Conservation (phyloP, 305 asterid genomes). For the Fraxinus nigra region DNA sequence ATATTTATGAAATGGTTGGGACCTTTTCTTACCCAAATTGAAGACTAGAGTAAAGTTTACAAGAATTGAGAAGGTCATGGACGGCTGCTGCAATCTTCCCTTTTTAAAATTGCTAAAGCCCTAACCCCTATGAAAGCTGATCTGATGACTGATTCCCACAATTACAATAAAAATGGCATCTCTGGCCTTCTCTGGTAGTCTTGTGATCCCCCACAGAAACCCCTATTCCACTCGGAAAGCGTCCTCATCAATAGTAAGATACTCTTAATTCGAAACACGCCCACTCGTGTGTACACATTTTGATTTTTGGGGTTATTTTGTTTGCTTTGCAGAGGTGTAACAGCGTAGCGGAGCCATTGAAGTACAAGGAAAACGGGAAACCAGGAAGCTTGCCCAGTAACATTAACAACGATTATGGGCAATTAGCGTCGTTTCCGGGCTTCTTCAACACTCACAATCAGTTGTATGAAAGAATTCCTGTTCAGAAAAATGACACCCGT, state of each 20-base stretch:
- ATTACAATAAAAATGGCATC: slow-evolving; percentile 46
- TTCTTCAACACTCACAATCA: slow-evolving; percentile 47
- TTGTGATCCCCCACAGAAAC: slow-evolving; percentile 25
- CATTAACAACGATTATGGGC: slow-evolving; percentile 36
- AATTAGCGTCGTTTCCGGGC: slow-evolving; percentile 43
- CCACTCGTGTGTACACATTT: background rate
- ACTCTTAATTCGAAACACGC: background rate
- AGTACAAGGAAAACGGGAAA: slow-evolving; percentile 59
- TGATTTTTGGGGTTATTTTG: slow-evolving; percentile 12
- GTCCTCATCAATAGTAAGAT: slow-evolving; percentile 37
- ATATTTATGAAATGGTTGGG: too few relatives aligned
- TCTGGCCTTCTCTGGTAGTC: slow-evolving; percentile 47
- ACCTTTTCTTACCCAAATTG: too few relatives aligned
- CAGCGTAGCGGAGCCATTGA: slow-evolving; percentile 47
- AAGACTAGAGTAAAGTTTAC: too few relatives aligned
- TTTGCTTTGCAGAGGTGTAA: slow-evolving; percentile 41
- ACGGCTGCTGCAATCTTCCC: too few relatives aligned
- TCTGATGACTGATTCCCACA: background rate
- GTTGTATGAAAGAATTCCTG: slow-evolving; percentile 27
- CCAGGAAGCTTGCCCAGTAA: slow-evolving; percentile 28
- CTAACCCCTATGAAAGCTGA: slow-evolving; percentile 25
- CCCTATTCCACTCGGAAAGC: slow-evolving; percentile 17
- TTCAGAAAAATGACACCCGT: slow-evolving; percentile 48
- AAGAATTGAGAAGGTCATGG: too few relatives aligned
- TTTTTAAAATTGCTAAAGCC: slow-evolving; percentile 23